Evolutionary conservation across 2,329 filamentous ascomycete genomes (phyloP).

Genomic region (Trichoderma sp.): DNA sequence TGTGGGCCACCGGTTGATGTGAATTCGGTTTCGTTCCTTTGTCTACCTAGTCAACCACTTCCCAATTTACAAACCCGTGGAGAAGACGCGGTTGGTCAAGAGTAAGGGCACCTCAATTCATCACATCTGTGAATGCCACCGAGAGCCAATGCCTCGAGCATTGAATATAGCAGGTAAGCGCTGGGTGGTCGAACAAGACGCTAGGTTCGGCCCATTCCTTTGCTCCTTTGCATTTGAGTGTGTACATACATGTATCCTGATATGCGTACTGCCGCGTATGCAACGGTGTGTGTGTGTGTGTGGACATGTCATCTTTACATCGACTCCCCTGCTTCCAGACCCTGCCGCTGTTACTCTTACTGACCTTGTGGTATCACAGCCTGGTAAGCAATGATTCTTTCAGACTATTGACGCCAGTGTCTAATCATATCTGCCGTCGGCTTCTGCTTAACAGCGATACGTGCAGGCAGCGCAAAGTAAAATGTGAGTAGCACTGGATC

Average conservation of each 20-base stretch:
- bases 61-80: neutral
- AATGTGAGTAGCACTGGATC: constrained; percentile 28
- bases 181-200: neutral
- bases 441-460: constrained; percentile 32
- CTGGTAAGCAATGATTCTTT: neutral
- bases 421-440: neutral
- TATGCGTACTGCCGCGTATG: neutral
- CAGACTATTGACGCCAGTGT: neutral
- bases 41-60: too few species aligned
- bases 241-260: neutral
- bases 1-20: neutral
- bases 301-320: neutral
- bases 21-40: too few species aligned
- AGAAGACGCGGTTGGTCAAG: neutral
- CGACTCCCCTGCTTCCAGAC: neutral
- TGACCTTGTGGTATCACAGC: neutral
- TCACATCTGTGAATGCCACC: neutral
- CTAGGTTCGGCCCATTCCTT: neutral
- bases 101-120: neutral
- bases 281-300: neutral
- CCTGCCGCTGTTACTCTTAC: neutral
- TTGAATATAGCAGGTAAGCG: constrained; percentile 16
- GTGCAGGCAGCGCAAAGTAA: constrained; percentile 38
- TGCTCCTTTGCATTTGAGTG: neutral
- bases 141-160: constrained; percentile 11